A percentile compares a stretch with the other conserved stretches of the same genome.
These are phyloP conservation scores for Sindora glabra DNA, from an alignment of 306 rosid genomes.

Conservation along the genomic window DNA sequence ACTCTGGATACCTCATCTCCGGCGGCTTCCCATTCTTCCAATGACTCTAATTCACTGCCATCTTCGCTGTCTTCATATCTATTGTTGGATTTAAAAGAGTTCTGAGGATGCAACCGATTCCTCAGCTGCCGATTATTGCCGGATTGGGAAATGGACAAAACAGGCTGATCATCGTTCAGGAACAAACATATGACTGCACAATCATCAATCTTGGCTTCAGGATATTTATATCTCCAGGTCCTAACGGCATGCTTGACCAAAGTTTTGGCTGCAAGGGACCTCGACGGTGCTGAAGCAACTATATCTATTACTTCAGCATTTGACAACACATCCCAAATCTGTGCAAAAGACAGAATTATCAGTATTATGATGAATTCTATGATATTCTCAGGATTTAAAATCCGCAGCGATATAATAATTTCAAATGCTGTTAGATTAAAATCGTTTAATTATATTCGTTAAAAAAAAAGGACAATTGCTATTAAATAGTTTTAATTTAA, in stretches of 20 bases:
- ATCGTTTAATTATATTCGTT: too few relatives aligned
- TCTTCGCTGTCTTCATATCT: conserved; percentile 18
- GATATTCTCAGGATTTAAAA: not conserved
- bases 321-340: conserved; percentile 88
- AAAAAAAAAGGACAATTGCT: too few relatives aligned
- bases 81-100: conserved; percentile 12
- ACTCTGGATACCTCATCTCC: too few relatives aligned
- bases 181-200: conserved; percentile 68
- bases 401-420: too few relatives aligned
- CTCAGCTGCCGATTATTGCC: not conserved
- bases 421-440: too few relatives aligned
- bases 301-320: conserved; percentile 67
- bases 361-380: not conserved
- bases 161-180: conserved; percentile 32
- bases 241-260: conserved; percentile 52
- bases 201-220: conserved; percentile 58
- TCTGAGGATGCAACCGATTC: conserved; percentile 14
- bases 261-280: conserved; percentile 57
- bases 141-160: conserved; percentile 8
- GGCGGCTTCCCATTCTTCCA: too few relatives aligned
- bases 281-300: conserved; percentile 60
- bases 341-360: not conserved
- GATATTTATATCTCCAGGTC: conserved; percentile 60
- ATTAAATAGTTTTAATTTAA: too few relatives aligned
- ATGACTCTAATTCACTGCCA: too few relatives aligned